Conservation (phyloP, 176 grass and related monocot genomes). For the Phragmites australis region DNA sequence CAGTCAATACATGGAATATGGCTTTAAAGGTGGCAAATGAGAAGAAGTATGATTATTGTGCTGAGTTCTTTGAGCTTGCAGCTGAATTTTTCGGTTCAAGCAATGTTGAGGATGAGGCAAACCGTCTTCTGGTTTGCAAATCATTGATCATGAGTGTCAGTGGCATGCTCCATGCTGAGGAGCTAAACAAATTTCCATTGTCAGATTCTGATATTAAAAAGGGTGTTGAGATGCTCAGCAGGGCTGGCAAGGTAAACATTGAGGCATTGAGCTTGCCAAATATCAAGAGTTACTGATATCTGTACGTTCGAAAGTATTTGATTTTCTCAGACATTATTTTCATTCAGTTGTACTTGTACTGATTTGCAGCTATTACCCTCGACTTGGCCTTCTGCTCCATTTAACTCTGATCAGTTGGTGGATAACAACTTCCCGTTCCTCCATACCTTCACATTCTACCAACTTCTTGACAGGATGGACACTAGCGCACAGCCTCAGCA, state of each 20-base stretch:
- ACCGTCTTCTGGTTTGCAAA: conserved; percentile 61
- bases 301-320: conserved; percentile 15
- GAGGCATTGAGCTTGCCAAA: conserved; percentile 26
- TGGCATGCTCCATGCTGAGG: conserved; percentile 61
- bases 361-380: conserved; percentile 52
- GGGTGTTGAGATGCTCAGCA: conserved; percentile 76
- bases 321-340: conserved; percentile 36
- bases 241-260: conserved; percentile 81
- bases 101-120: conserved; percentile 46
- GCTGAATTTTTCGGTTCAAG: conserved; percentile 60
- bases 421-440: conserved; percentile 51
- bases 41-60: conserved; percentile 53
- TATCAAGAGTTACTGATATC: conserved; percentile 22
- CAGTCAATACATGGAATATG: conserved; percentile 67
- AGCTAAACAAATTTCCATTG: conserved; percentile 55
- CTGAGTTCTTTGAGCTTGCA: conserved; percentile 80
- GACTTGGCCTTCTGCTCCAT: conserved; percentile 43
- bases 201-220: conserved; percentile 73
- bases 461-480: conserved; percentile 60
- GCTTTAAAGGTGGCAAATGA: conserved; percentile 56
- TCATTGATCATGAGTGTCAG: conserved; percentile 70
- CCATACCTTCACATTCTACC: conserved; percentile 66
- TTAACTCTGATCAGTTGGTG: conserved; percentile 47
- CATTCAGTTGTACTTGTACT: conserved; percentile 39
- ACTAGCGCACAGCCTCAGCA: conserved; percentile 48